Percentiles rank a stretch among this genome's conserved stretches.
These are phyloP conservation scores for Ophiostoma perfectum DNA, from an alignment of 2,329 filamentous ascomycete species.

Conservation along the genomic window DNA sequence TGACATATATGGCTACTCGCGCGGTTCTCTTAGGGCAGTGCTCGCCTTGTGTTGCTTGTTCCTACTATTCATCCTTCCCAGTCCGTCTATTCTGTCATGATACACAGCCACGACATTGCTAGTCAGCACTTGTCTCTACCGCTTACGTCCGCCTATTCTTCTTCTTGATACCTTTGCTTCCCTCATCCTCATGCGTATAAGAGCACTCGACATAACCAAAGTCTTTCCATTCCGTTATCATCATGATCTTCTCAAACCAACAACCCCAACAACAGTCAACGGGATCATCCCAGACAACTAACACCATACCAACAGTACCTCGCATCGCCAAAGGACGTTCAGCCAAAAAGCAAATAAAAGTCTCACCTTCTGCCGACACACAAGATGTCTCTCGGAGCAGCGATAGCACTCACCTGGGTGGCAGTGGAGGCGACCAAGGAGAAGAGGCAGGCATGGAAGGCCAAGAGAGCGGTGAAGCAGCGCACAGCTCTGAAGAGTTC, in stretches of 20 bases:
- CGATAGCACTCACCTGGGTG: background rate
- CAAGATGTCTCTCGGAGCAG: constrained; percentile 16
- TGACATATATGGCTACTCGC: constrained; percentile 18
- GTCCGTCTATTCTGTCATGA: background rate
- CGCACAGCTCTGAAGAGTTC: constrained; percentile 14
- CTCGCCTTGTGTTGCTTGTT: background rate
- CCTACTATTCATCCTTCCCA: background rate
- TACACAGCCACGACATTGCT: background rate
- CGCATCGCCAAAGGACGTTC: constrained; percentile 13
- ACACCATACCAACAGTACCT: constrained; percentile 17
- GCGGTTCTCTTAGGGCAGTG: background rate
- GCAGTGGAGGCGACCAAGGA: constrained; percentile 16
- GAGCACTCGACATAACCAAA: background rate
- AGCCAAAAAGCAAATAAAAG: constrained; percentile 3
- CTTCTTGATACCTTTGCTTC: background rate
- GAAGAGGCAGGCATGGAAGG: constrained; percentile 14
- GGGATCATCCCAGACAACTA: constrained; percentile 1
- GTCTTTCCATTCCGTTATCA: background rate
- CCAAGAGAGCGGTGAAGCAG: constrained; percentile 12
- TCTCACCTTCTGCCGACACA: background rate
- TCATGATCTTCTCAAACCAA: constrained; percentile 15
- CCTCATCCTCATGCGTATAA: constrained; percentile 2
- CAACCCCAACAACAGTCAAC: constrained; percentile 4
- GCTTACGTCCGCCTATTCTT: too few relatives aligned
- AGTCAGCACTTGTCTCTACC: background rate